phyloP scores from a whole-genome alignment of 2,329 filamentous ascomycete genomes.

The Scleromitrula shiraiana region DNA sequence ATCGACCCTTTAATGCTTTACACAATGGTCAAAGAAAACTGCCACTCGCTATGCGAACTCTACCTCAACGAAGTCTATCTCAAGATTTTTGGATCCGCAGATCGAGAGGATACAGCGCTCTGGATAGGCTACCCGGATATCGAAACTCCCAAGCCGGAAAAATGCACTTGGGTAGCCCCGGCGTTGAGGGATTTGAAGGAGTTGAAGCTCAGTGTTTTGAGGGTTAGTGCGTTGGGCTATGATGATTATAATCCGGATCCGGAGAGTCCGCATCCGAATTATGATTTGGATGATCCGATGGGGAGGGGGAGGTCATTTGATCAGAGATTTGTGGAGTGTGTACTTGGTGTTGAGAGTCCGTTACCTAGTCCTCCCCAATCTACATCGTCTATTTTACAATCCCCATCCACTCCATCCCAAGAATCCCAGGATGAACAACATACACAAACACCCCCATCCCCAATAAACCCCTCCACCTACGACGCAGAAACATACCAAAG shows the following conservation, averaged over 20 bases:
- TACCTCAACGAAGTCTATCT: conserved; percentile 29
- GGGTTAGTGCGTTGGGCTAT: conserved; percentile 29
- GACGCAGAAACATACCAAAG: conserved; percentile 26
- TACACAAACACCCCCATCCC: too few species aligned
- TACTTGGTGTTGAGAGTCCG: too few species aligned
- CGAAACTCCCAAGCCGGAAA: conserved; percentile 11
- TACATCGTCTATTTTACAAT: not conserved
- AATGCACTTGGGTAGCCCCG: conserved; percentile 24
- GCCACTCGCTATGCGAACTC: conserved; percentile 26
- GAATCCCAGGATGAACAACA: not conserved
- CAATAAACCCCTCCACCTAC: conserved; percentile 14
- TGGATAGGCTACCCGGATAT: conserved; percentile 26
- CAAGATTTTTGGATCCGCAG: conserved; percentile 21
- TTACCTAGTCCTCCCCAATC: too few species aligned
- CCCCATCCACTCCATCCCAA: not conserved
- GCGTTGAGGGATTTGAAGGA: conserved; percentile 21
- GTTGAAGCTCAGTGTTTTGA: conserved; percentile 23
- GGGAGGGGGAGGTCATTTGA: conserved; percentile 23
- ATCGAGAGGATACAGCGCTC: conserved; percentile 16
- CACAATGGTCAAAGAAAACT: conserved; percentile 21
- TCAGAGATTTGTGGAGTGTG: conserved; percentile 29
- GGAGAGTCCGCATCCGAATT: conserved; percentile 15
- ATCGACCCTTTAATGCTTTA: conserved; percentile 23
- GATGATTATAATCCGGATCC: conserved; percentile 24
- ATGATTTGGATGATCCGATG: conserved; percentile 25